Base-by-base conservation (phyloP, 2,329 filamentous ascomycete species). In the Alternaria solani region DNA sequence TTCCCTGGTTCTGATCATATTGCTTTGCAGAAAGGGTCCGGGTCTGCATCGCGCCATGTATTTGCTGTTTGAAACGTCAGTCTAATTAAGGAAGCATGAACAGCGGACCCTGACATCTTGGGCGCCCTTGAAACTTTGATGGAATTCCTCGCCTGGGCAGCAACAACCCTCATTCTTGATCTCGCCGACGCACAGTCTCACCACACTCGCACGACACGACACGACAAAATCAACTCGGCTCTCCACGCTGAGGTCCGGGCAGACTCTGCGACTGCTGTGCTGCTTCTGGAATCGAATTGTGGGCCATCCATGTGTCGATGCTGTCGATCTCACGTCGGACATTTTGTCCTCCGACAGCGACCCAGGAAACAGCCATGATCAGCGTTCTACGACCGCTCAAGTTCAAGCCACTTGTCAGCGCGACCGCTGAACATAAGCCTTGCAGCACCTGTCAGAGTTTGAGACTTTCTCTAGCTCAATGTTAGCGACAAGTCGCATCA, bases 271-370 rank as follows among this genome's bases (percentile, higher is more conserved):
- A 18, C 46, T 32, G 25, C n/a, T 51, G 38, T 28, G 26, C 26
- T 32, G 18, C 32, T 42, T 43, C 18, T 42, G 28, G 46, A 34
- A 41, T 32, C 30, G 23, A 43, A 23, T n/a, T 49, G 30, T 41
- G 55, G 55, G n/a, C 26, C 39, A 28, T 43, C 30, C 39, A 7
- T 25, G 28, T 11, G 54, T 36, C 55, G 55, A 52, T 34, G 30
- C 30, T 18, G 46, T 30, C 30, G 30, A 57, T 57, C 55, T 57
- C 9, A 34, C 55, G 30, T 57, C 47, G 38, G 48, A n/a, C 46
- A 52, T 51, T 57, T 41, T 48, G 46, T 6, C 28, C 46, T 23
- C 46, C 47, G 28, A 20, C 39, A 36, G 14, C 48, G 42, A 41
- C 30, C 6, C 46, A 43, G 26, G 20, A 43, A 49, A 23, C 36